These are phyloP conservation scores for Apocynum venetum DNA, from an alignment of 257 asterid species.

Conservation along the genomic window DNA sequence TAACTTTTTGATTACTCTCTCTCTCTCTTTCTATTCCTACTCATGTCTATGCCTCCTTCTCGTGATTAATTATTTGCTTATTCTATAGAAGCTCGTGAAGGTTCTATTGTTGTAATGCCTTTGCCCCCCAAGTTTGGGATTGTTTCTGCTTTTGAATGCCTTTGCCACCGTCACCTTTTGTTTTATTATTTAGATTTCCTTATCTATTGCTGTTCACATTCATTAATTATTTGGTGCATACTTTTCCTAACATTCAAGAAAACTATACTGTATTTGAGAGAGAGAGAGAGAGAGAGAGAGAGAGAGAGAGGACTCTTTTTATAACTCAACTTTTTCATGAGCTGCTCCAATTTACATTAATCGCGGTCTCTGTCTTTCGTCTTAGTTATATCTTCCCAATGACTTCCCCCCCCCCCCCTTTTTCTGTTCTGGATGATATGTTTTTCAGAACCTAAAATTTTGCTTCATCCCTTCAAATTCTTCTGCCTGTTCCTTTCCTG, in stretches of 20 bases:
- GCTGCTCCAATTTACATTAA: neutral
- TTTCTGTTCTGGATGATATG: neutral
- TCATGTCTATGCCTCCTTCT: neutral
- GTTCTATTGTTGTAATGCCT: neutral
- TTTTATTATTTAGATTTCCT: neutral
- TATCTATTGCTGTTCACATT: neutral
- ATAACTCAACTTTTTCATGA: neutral
- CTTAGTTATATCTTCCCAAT: too few species aligned
- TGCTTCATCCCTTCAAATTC: neutral
- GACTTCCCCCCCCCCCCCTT: neutral
- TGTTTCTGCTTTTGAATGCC: neutral
- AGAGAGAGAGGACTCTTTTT: neutral
- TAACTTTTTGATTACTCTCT: neutral
- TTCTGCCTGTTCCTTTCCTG: neutral
- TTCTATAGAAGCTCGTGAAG: neutral
- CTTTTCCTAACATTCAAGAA: constrained; percentile 1
- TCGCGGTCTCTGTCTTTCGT: neutral
- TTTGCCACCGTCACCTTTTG: neutral
- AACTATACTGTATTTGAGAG: neutral
- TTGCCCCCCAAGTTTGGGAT: neutral
- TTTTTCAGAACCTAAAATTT: neutral
- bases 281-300: too few species aligned
- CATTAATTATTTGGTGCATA: neutral
- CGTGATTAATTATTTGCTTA: neutral
- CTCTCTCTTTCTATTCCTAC: neutral